Percentiles rank a stretch among this genome's conserved stretches.
These are phyloP conservation scores for Atkinsonella texensis DNA, from an alignment of 2,329 filamentous ascomycete species.

Conservation along the genomic window DNA sequence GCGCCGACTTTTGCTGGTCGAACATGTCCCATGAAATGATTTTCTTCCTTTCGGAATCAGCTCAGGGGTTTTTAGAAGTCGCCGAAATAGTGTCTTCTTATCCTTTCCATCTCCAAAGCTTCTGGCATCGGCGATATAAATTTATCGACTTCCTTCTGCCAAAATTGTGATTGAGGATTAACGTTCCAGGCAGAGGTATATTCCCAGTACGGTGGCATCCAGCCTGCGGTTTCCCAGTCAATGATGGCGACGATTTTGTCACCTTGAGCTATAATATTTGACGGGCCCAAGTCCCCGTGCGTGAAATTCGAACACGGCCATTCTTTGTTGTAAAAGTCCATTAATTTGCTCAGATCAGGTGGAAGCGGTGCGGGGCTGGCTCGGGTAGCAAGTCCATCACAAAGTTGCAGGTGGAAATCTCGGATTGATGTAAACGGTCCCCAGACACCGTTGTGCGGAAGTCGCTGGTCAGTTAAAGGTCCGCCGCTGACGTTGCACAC, in stretches of 20 bases:
- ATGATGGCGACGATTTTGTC: conserved; percentile 32
- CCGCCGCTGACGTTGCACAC: conserved; percentile 16
- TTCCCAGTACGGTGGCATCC: conserved; percentile 23
- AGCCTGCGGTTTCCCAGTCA: conserved; percentile 23
- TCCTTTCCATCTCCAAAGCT: conserved; percentile 11
- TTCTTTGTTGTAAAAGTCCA: conserved; percentile 20
- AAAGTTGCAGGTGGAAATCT: conserved; percentile 21
- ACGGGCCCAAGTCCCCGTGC: conserved; percentile 31
- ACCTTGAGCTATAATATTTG: conserved; percentile 29
- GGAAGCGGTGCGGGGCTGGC: neutral
- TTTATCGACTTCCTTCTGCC: conserved; percentile 9
- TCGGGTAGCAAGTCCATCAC: conserved; percentile 11
- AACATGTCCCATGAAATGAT: too few relatives aligned
- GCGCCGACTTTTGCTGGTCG: too few relatives aligned
- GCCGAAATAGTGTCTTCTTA: conserved; percentile 9
- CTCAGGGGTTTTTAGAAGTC: conserved; percentile 1
- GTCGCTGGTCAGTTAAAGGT: conserved; percentile 15
- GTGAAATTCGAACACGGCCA: conserved; percentile 29
- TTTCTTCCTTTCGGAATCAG: too few relatives aligned
- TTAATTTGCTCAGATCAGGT: conserved; percentile 20
- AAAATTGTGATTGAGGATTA: conserved; percentile 11
- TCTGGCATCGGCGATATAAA: conserved; percentile 9
- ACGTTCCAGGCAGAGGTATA: conserved; percentile 13
- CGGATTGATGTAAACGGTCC: conserved; percentile 20
- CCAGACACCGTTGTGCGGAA: conserved; percentile 9